Evolutionary conservation across 192 early-diverging fungal species (phyloP).

Genomic region (Borealophlyctis nickersoniae): DNA sequence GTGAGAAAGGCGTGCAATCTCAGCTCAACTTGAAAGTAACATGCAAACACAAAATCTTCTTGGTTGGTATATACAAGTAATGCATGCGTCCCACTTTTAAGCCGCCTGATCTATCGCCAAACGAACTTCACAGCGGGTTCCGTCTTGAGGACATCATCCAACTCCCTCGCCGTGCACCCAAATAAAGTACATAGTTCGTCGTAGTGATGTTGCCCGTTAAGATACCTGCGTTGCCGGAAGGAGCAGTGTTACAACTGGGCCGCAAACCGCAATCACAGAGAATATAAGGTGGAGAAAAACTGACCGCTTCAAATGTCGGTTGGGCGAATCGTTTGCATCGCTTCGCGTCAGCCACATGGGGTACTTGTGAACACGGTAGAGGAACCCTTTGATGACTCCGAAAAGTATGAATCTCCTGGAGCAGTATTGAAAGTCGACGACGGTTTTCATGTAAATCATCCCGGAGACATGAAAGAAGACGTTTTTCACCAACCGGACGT

Average conservation of each 20-base stretch:
- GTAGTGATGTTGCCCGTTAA: slow-evolving; percentile 69
- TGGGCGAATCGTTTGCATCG: background rate
- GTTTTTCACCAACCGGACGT: slow-evolving; percentile 71
- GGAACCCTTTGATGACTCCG: slow-evolving; percentile 79
- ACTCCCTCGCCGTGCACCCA: slow-evolving; percentile 53
- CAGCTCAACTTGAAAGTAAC: no score
- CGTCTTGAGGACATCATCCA: slow-evolving; percentile 51
- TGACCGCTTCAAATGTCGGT: background rate
- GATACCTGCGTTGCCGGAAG: slow-evolving; percentile 12
- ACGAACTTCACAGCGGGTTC: slow-evolving; percentile 51
- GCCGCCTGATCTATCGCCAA: slow-evolving; percentile 45
- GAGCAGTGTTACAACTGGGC: background rate
- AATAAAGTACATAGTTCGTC: slow-evolving; percentile 74
- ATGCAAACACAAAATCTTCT: no score
- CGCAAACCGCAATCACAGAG: background rate
- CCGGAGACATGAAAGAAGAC: no score
- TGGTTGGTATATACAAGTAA: no score
- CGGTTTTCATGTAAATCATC: background rate
- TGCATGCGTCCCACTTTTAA: no score
- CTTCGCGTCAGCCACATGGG: slow-evolving; percentile 51
- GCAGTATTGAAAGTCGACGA: no score
- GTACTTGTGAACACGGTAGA: slow-evolving; percentile 89
- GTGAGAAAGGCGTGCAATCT: no score
- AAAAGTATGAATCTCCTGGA: slow-evolving; percentile 83
- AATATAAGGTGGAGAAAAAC: background rate